Conservation (phyloP, 1,284 basidiomycete genomes). For the Neonothopanus nambi region DNA sequence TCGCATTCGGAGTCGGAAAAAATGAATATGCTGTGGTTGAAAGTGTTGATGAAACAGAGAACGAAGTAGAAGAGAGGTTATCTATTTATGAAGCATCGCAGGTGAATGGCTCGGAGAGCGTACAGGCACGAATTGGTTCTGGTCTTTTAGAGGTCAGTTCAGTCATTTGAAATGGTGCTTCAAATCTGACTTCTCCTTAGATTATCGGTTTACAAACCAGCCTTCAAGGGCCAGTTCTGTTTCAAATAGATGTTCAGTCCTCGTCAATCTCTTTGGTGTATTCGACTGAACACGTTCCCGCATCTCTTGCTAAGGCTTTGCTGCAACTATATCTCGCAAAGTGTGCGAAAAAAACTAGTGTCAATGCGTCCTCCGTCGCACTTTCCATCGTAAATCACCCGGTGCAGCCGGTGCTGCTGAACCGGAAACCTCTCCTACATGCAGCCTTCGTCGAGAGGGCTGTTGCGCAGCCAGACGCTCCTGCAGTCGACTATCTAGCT, state of each 20-base stretch:
- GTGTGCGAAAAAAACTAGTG: background rate
- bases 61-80: constrained; percentile 1
- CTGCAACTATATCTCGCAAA: constrained; percentile 7
- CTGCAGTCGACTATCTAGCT: constrained; percentile 12
- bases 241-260: constrained; percentile 1
- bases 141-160: background rate
- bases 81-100: background rate
- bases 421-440: constrained; percentile 6
- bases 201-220: background rate
- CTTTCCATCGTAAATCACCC: constrained; percentile 11
- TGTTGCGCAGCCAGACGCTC: background rate
- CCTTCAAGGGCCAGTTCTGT: background rate
- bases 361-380: background rate
- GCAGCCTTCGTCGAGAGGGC: constrained; percentile 7
- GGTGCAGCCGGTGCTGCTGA: background rate
- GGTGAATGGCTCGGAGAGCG: constrained; percentile 1
- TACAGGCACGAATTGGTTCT: background rate
- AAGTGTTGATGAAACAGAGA: constrained; percentile 9
- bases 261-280: constrained; percentile 1
- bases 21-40: constrained; percentile 3
- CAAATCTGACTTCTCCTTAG: background rate
- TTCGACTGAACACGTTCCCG: constrained; percentile 7
- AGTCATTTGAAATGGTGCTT: too few relatives aligned
- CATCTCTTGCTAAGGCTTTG: background rate
- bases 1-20: constrained; percentile 8